Evolutionary conservation across 306 rosid species (phyloP).

Genomic region (Lotus japonicus): DNA sequence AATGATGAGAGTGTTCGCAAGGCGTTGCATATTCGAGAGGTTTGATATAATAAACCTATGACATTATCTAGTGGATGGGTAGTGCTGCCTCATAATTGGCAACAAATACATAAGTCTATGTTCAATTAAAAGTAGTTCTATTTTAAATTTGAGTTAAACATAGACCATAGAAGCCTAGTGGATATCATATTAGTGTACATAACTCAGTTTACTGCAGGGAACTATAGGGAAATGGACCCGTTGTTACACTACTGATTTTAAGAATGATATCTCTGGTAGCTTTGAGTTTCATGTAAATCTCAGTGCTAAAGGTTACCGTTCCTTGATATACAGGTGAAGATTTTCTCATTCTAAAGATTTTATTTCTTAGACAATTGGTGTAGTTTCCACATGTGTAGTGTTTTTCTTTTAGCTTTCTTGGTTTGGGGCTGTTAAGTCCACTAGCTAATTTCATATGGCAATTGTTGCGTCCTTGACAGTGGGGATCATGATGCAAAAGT

Average conservation of each 20-base stretch:
- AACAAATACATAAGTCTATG: not conserved
- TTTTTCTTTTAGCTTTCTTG: not conserved
- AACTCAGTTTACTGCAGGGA: constrained; percentile 15
- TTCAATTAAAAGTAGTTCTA: not conserved
- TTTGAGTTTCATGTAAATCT: constrained; percentile 37
- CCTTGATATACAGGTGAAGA: constrained; percentile 41
- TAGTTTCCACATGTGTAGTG: not conserved
- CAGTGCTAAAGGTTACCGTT: constrained; percentile 30
- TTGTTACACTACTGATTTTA: not conserved
- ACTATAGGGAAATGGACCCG: constrained; percentile 18
- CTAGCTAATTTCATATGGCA: not conserved
- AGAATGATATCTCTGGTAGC: not conserved
- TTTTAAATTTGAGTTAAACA: not conserved
- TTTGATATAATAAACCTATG: not conserved
- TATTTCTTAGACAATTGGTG: too few relatives aligned
- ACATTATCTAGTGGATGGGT: too few relatives aligned
- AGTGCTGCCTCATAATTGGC: too few relatives aligned
- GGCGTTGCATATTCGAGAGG: constrained; percentile 30
- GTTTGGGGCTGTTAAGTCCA: not conserved
- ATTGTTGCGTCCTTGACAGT: constrained; percentile 17
- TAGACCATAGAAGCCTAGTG: not conserved
- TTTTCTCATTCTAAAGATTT: not conserved
- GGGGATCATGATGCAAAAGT: constrained; percentile 43
- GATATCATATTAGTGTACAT: not conserved
- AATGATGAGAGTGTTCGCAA: constrained; percentile 21